These are phyloP conservation scores for Taphrina confusa DNA, from an alignment of 1,139 yeast genomes.

Conservation along the genomic window DNA sequence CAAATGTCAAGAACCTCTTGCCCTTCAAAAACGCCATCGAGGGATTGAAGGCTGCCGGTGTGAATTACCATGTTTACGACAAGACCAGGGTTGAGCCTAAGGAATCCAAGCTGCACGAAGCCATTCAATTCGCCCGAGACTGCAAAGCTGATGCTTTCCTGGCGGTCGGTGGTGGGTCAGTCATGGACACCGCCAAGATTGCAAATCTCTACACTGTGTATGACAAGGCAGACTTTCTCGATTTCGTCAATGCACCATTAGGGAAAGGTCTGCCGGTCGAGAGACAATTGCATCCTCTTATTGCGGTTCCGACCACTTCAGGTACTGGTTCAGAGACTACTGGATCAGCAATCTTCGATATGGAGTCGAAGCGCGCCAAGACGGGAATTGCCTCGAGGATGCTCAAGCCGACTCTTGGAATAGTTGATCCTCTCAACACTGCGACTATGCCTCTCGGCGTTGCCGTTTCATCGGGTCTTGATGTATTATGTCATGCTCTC, in stretches of 20 bases:
- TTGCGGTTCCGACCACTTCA: constrained; percentile 54
- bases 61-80: constrained; percentile 48
- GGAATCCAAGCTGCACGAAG: constrained; percentile 47
- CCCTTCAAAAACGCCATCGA: constrained; percentile 47
- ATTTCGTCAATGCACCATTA: constrained; percentile 51
- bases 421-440: constrained; percentile 51
- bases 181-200: constrained; percentile 51
- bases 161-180: constrained; percentile 52
- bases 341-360: constrained; percentile 44
- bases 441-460: constrained; percentile 51
- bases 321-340: constrained; percentile 48
- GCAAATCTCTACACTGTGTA: constrained; percentile 49
- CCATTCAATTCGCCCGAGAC: constrained; percentile 49
- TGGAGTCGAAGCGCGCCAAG: constrained; percentile 47
- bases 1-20: constrained; percentile 43
- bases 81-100: constrained; percentile 50
- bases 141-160: constrained; percentile 48
- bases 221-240: constrained; percentile 49
- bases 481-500: constrained; percentile 52
- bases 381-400: constrained; percentile 51
- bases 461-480: constrained; percentile 52
- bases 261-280: constrained; percentile 50
- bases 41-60: constrained; percentile 47
- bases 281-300: constrained; percentile 47
- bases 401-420: constrained; percentile 48